Evolutionary conservation across 768 basidiomycete species (phyloP).

Genomic region (Harrya chromipes): DNA sequence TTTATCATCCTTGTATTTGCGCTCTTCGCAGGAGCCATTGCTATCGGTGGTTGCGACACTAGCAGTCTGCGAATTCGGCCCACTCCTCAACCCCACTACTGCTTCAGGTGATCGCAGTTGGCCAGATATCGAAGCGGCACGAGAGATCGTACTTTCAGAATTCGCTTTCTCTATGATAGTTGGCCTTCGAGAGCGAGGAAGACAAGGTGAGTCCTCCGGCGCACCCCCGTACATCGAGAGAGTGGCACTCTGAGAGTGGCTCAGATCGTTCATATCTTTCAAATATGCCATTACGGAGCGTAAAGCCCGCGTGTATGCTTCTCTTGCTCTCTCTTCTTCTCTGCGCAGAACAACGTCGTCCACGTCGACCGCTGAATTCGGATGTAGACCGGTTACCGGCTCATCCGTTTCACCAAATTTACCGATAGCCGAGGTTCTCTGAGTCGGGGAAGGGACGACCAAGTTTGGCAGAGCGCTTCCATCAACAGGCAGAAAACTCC

Average conservation of each 20-base stretch:
- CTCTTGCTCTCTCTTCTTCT: conserved; percentile 70
- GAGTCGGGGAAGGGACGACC: conserved; percentile 59
- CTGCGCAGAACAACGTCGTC: conserved; percentile 45
- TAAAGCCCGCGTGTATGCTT: conserved; percentile 75
- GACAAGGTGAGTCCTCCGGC: conserved; percentile 39
- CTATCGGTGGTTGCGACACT: conserved; percentile 77
- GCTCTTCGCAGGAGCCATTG: conserved; percentile 69
- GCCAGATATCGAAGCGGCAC: conserved; percentile 47
- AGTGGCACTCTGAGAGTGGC: conserved; percentile 54
- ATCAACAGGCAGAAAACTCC: conserved; percentile 89
- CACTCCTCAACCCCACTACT: conserved; percentile 58
- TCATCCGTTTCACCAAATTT: conserved; percentile 34
- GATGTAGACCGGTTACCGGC: conserved; percentile 27
- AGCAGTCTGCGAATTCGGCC: conserved; percentile 58
- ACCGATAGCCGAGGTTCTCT: conserved; percentile 44
- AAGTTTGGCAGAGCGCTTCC: conserved; percentile 59
- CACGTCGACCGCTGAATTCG: conserved; percentile 47
- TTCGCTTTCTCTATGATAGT: conserved; percentile 53
- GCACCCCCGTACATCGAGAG: conserved; percentile 57
- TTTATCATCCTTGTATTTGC: conserved; percentile 91
- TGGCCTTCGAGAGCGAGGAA: conserved; percentile 57
- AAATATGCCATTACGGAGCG: conserved; percentile 95
- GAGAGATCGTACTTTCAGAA: conserved; percentile 51
- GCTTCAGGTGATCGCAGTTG: conserved; percentile 67
- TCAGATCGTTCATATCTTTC: conserved; percentile 91